Conservation (phyloP, 257 asterid genomes). For the Solanum medicagineum region DNA sequence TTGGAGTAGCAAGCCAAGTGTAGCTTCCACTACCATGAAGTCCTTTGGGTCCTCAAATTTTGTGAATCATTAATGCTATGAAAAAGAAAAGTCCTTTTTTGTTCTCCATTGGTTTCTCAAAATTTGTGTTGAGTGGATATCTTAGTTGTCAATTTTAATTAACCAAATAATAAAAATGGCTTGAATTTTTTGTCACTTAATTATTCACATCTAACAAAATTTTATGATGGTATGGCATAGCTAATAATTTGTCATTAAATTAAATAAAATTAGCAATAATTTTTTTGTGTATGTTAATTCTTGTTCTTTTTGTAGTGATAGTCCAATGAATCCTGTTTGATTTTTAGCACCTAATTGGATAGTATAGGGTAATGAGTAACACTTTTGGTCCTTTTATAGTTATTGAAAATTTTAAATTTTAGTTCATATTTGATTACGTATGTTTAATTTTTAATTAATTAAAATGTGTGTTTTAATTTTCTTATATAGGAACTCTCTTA, state of each 20-base stretch:
- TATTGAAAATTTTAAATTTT: background rate
- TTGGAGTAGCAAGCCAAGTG: conserved; percentile 13
- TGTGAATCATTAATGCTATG: conserved; percentile 43
- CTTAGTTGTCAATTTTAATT: conserved; percentile 20
- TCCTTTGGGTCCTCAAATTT: conserved; percentile 36
- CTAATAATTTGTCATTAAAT: background rate
- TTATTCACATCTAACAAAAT: background rate
- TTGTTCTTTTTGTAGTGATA: background rate
- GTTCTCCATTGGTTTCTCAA: conserved; percentile 14
- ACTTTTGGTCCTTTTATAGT: background rate
- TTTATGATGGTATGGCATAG: background rate
- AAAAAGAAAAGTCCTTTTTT: conserved; percentile 33
- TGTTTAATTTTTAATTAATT: background rate
- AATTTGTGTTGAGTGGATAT: conserved; percentile 19
- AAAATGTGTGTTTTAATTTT: background rate
- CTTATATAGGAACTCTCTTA: background rate
- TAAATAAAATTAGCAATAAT: background rate
- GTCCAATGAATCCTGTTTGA: background rate
- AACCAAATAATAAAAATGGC: too few relatives aligned
- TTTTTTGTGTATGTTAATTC: background rate
- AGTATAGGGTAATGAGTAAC: background rate
- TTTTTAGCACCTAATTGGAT: conserved; percentile 9
- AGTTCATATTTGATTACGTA: background rate
- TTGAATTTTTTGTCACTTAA: too few relatives aligned
- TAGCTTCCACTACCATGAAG: conserved; percentile 31